Evolutionary conservation across 31 red algal species (phyloP), one percentile per base, ranked within the genome.

Genomic region (Endocladia muricata): DNA sequence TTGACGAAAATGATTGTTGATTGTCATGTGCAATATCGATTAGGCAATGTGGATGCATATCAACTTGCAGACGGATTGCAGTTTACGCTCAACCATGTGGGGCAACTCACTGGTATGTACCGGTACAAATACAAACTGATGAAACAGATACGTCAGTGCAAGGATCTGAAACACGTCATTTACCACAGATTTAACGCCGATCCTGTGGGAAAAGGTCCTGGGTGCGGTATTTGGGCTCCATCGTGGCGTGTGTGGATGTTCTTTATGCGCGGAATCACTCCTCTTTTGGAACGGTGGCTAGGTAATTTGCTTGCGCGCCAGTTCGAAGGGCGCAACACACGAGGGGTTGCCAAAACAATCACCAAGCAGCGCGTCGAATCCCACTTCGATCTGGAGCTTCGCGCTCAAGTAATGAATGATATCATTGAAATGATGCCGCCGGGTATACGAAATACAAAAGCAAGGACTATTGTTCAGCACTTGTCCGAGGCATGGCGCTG

Each of bases 71-170:
- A 98, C 82, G 91, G 96, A 1, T 35, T 98, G 41, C 92, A 91
- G 70, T 98, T 89, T 57, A 88, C 89, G 34, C 78, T 92, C 33
- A 80, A 89, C 43, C 96, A 98, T 69, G 88, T 98, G 25, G 96
- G 96, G 4, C 91, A 98, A 71, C 83, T 98, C 22, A 98, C 96
- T 15, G 91, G 96, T 9, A 91, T 98, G 82, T 98, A 98, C 72
- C 68, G 96, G 39, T 98, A 98, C 84, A 98, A 98, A 61, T 98
- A 98, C 84, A 83, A 88, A 60, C 72, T 98, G 6, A 98, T 98
- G 95, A 81, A 88, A 57, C 95, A 98, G 69, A 92, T 98, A 55
- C 95, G 91, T 3, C 77, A 88, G 56, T 89, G 86, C 87, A 98
- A 98, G 52, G 92, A 98, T 65, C 70, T 98, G 32, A 98, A 98